Evolutionary conservation across 257 asterid species (phyloP), one percentile per base, ranked within the genome.

Genomic region (Paulownia fortunei): DNA sequence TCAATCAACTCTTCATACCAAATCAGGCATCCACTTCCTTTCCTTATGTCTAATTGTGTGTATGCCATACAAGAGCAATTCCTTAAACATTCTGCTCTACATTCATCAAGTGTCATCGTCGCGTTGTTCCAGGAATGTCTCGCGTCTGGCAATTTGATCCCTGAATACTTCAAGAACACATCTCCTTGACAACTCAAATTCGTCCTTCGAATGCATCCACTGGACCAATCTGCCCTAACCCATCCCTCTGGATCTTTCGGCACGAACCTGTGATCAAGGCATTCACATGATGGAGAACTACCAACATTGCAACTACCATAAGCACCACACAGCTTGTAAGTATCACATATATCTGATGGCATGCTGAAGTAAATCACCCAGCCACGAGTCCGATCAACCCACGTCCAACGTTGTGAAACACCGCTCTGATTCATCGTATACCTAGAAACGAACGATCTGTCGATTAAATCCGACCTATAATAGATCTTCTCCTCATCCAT

Each of bases 11-110:
- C 84, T 1, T 16, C 47, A 2, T 1, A 69, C 84, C 84, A 81
- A 69, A 81, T 60, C 74, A 81, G 30, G 46, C 84, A 81, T 1
- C 84, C 84, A 19, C 74, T 75, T 47, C 44, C 2, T 11, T 0
- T 69, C 64, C 21, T 49, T 5, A 76, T 37, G 30, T 83, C 79
- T 61, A 81, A 23, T 39, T 78, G 80, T 18, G 87, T 11, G 47
- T 44, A 83, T 2, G 85, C 90, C 73, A 54, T 55, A 16, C 88
- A 83, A 39, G 81, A 75, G 32, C 89, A 86, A 3, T 83, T 76
- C 46, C 61, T 71, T 73, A 58, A 51, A 41, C 89, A 86, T 56
- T 51, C 69, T 0, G 5, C 77, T 34, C 73, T 18, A 44, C 88
- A 83, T 32, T 79, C 86, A n/a, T 73, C 86, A 23, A 78, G 78